Evolutionary conservation across 192 early-diverging fungal genomes (phyloP).

Genomic region (Jimgerdemannia lactiflua): DNA sequence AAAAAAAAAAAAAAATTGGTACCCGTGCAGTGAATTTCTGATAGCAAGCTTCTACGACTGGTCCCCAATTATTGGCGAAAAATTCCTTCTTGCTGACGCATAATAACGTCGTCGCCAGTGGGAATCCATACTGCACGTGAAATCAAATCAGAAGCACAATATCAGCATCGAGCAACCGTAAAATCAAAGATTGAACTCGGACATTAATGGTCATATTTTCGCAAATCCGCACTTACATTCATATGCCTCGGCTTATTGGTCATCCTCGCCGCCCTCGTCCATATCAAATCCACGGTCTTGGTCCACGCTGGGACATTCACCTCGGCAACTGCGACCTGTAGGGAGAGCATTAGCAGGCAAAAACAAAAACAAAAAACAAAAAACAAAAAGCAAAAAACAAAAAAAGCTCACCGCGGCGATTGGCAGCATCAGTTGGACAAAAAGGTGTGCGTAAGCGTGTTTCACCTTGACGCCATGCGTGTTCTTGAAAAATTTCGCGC

Average conservation of each 20-base stretch:
- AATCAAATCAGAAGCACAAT: no score
- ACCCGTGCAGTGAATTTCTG: slow-evolving; percentile 67
- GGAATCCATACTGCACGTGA: slow-evolving; percentile 77
- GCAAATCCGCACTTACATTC: slow-evolving; percentile 20
- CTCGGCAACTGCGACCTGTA: slow-evolving; percentile 82
- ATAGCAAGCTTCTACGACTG: slow-evolving; percentile 65
- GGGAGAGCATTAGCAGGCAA: not conserved
- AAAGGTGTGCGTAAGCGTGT: slow-evolving; percentile 86
- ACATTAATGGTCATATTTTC: slow-evolving; percentile 2
- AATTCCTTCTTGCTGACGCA: slow-evolving; percentile 90
- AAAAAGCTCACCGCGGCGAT: slow-evolving; percentile 61
- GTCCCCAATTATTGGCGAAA: slow-evolving; percentile 77
- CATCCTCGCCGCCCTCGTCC: slow-evolving; percentile 89
- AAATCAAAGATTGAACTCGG: not conserved
- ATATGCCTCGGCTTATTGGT: slow-evolving; percentile 79
- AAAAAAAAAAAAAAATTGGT: no score
- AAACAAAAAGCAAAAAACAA: slow-evolving; percentile 3
- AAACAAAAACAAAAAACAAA: not conserved
- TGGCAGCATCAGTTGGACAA: slow-evolving; percentile 90
- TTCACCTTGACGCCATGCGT: slow-evolving; percentile 80
- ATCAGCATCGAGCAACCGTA: no score
- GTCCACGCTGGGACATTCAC: slow-evolving; percentile 94
- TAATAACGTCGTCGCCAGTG: slow-evolving; percentile 83
- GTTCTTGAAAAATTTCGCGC: slow-evolving; percentile 85
- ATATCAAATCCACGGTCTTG: slow-evolving; percentile 89